Evolutionary conservation across 2,329 filamentous ascomycete species (phyloP).

Genomic region (Stemphylium lycopersici): DNA sequence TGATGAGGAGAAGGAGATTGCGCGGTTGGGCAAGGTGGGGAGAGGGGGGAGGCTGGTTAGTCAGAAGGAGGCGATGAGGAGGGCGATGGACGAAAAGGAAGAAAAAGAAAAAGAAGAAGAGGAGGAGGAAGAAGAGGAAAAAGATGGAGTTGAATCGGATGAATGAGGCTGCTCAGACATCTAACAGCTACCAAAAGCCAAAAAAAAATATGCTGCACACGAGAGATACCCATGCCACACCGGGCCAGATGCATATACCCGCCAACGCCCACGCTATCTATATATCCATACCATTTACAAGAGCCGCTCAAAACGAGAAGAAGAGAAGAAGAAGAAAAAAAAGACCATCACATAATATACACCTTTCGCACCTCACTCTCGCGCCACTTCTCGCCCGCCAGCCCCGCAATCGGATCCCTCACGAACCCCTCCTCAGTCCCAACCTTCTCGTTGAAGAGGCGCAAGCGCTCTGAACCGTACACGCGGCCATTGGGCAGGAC

Average conservation of each 20-base stretch:
- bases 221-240: not conserved
- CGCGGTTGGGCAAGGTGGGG: conserved; percentile 20
- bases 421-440: conserved; percentile 70
- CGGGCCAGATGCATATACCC: not conserved
- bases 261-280: conserved; percentile 8
- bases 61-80: conserved; percentile 19
- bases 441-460: conserved; percentile 79
- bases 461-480: conserved; percentile 76
- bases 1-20: conserved; percentile 30
- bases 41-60: conserved; percentile 13
- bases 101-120: conserved; percentile 3
- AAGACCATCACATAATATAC: conserved; percentile 72
- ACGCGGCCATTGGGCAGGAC: conserved; percentile 86
- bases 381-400: conserved; percentile 59
- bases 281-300: not conserved
- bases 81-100: conserved; percentile 24
- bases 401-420: conserved; percentile 72
- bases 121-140: not conserved
- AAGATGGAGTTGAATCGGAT: not conserved
- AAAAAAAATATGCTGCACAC: not conserved
- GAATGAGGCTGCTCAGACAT: not conserved
- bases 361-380: conserved; percentile 77
- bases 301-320: not conserved
- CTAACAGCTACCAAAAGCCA: too few relatives aligned
- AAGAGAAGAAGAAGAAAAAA: too few relatives aligned